Conservation (phyloP, 1,284 basidiomycete genomes). For the Cryptococcus sp. region DNA sequence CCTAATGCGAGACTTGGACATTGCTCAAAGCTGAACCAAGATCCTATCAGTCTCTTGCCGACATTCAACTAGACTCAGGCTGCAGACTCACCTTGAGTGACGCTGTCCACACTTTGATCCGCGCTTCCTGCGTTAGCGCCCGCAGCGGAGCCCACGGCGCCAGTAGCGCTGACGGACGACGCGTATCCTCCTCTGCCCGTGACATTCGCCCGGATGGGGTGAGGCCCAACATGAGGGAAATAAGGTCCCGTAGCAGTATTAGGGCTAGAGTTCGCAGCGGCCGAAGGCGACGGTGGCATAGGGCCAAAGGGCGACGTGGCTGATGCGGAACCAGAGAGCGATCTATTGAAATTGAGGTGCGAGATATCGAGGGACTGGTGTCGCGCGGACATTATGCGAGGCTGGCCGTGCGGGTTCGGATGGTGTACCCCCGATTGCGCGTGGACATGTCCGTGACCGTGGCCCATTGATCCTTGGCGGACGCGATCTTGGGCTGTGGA, state of each 20-base stretch:
- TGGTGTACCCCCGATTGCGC: conserved; percentile 10
- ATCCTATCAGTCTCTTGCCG: background rate
- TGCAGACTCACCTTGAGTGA: conserved; percentile 35
- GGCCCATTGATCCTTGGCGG: conserved; percentile 60
- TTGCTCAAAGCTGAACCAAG: conserved; percentile 27
- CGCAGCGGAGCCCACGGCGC: background rate
- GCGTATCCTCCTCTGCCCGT: conserved; percentile 20
- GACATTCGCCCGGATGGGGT: conserved; percentile 19
- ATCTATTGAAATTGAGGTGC: conserved; percentile 48
- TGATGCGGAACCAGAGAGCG: conserved; percentile 15
- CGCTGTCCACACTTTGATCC: conserved; percentile 27
- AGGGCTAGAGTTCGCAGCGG: conserved; percentile 28
- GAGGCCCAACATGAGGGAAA: conserved; percentile 30
- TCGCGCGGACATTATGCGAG: conserved; percentile 38
- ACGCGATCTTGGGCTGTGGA: conserved; percentile 82
- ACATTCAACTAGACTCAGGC: background rate
- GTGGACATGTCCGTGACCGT: no score
- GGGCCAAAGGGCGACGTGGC: conserved; percentile 24
- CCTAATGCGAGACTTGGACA: conserved; percentile 30
- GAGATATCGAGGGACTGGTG: conserved; percentile 55
- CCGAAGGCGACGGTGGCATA: conserved; percentile 31
- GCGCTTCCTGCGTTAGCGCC: background rate
- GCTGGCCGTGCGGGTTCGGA: conserved; percentile 35
- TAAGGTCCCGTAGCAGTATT: conserved; percentile 40
- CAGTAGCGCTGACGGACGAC: no score